Conservation (phyloP, 371 early-diverging fungal species). For the Actinomucor elegans region DNA sequence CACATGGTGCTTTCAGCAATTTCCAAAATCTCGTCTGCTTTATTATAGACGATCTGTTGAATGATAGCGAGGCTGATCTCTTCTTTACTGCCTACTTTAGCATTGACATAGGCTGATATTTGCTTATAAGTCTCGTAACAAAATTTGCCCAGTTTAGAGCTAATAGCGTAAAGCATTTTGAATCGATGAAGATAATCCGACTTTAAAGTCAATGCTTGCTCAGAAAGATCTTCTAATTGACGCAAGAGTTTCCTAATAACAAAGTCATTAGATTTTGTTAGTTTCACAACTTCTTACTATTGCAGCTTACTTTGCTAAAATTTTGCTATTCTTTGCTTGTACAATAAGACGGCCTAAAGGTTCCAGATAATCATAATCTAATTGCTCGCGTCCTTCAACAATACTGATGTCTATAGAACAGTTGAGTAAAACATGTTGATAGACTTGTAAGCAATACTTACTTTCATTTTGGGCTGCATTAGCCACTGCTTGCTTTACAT, state of each 20-base stretch:
- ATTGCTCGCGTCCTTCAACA: conserved; percentile 48
- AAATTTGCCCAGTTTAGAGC: conserved; percentile 51
- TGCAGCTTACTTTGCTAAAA: conserved; percentile 50
- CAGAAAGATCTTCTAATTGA: conserved; percentile 63
- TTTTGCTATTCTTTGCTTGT: conserved; percentile 66
- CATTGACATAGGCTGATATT: conserved; percentile 33
- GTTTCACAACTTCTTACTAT: no score
- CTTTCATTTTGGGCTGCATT: conserved; percentile 31
- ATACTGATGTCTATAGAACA: background rate
- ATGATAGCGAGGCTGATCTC: conserved; percentile 41
- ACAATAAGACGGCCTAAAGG: conserved; percentile 53
- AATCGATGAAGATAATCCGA: conserved; percentile 53
- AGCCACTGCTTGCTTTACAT: conserved; percentile 38
- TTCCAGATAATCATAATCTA: conserved; percentile 59
- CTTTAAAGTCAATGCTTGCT: conserved; percentile 53
- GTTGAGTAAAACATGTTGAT: background rate
- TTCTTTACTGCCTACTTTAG: conserved; percentile 50
- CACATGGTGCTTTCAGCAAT: conserved; percentile 62
- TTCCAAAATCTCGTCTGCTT: conserved; percentile 54
- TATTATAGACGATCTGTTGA: conserved; percentile 50
- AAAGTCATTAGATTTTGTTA: background rate
- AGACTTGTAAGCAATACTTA: no score
- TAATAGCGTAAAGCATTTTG: conserved; percentile 48
- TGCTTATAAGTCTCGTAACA: conserved; percentile 41
- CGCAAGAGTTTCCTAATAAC: conserved; percentile 66